A percentile compares a stretch with the other conserved stretches of the same genome.
phyloP scores from a whole-genome alignment of 441 rosid species.

The Lepidium campestre region DNA sequence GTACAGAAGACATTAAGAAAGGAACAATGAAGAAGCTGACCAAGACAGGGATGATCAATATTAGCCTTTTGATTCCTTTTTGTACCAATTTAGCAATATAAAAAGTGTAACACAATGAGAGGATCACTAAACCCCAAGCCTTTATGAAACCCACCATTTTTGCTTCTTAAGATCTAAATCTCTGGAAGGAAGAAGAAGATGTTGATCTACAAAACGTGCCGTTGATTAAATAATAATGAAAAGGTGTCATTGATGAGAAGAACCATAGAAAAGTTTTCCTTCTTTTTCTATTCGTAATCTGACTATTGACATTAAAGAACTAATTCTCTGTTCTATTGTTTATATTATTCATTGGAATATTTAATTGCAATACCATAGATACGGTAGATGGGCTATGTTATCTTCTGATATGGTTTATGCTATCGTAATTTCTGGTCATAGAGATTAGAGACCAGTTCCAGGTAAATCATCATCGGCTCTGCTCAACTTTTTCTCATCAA shows the following conservation, averaged over 20 bases:
- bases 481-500: background rate
- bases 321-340: conserved; percentile 6
- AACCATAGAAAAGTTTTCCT: conserved; percentile 8
- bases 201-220: background rate
- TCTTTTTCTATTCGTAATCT: background rate
- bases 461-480: conserved; percentile 20
- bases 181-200: background rate
- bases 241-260: background rate
- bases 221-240: background rate
- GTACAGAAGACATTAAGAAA: conserved; percentile 17
- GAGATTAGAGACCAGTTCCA: conserved; percentile 17
- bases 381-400: conserved; percentile 9
- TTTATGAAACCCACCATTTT: conserved; percentile 9
- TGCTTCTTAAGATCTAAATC: background rate
- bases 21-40: conserved; percentile 32
- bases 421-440: conserved; percentile 2
- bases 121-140: conserved; percentile 28
- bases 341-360: conserved; percentile 9
- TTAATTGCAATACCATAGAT: background rate
- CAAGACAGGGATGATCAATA: conserved; percentile 22
- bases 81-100: conserved; percentile 15
- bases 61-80: conserved; percentile 27
- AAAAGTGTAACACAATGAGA: conserved; percentile 27
- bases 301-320: conserved; percentile 21
- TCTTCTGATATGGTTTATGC: conserved; percentile 9